Base-by-base conservation (phyloP, 768 basidiomycete genomes). In the Candolleomyces efflorescens region DNA sequence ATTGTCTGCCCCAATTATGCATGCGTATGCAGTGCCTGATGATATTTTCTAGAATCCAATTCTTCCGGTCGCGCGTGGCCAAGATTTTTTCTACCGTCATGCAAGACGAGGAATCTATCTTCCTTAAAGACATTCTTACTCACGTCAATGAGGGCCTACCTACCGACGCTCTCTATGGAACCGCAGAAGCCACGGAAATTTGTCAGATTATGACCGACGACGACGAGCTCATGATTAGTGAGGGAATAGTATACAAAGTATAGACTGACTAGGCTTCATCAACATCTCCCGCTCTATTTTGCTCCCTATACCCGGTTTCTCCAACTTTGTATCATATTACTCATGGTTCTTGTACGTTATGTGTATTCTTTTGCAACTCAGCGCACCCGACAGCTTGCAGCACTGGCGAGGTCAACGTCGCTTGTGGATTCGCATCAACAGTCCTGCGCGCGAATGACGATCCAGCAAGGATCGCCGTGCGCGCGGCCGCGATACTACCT, bases 221-320 rank as follows among this genome's bases (percentile, higher is more conserved):
- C 12, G 86, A 92, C 54, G 89, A 95, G 71, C 76, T 98, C 60
- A 92, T 97, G 90, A 78, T 93, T 64, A 89, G 87, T 62, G 92
- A 90, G 32, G 90, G 87, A 32, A 85, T 92, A 56, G 82, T 95
- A 54, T 95, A 95, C 76, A 92, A 86, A 71, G 83, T 93, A 56
- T 92, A 75, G 68, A 44, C 24, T 27, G 18, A n/a, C n/a, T 60
- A 32, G 32, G 32, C 32, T 32, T 32, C 7, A 32, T n/a, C n/a
- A n/a, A n/a, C n/a, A n/a, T 38, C 45, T 23, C 43, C 27, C 27
- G 22, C 15, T 46, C 20, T 17, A 22, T 46, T 27, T 36, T 45
- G n/a, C 23, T n/a, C 23, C 2, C 22, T 55, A 45, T 48, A 48
- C 46, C 46, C 46, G 24, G 13, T 23, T 24, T 1, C 13, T 13